phyloP scores from a whole-genome alignment of 169 alveolate genomes.

The Plasmodium vivax region DNA sequence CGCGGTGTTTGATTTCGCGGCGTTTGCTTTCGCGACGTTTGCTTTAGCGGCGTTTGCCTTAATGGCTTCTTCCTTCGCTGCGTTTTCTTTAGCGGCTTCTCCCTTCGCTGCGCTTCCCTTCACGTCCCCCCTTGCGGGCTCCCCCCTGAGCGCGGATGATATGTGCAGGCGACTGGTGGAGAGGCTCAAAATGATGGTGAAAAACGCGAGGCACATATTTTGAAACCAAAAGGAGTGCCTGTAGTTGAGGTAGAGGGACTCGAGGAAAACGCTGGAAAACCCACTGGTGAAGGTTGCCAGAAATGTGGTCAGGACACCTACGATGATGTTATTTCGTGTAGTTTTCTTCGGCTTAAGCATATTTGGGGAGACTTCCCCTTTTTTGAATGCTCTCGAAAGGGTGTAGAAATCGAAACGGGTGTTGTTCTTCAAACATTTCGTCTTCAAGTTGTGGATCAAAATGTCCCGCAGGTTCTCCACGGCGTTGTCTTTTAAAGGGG shows the following conservation, averaged over 20 bases:
- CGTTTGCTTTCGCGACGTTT: no score
- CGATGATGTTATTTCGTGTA: slow-evolving; percentile 6
- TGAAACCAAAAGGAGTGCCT: slow-evolving; percentile 44
- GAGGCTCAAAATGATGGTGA: slow-evolving; percentile 38
- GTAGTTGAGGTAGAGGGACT: slow-evolving; percentile 31
- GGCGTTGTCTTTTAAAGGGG: neutral
- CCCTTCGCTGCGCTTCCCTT: neutral
- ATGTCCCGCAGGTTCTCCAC: neutral
- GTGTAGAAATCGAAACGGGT: neutral
- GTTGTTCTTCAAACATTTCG: neutral
- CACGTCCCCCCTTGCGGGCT: neutral
- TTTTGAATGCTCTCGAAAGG: neutral
- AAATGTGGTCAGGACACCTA: slow-evolving; percentile 44
- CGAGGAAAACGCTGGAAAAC: slow-evolving; percentile 52
- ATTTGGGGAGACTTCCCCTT: neutral
- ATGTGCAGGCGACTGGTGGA: slow-evolving; percentile 1
- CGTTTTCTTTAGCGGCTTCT: neutral
- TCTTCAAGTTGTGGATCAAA: neutral
- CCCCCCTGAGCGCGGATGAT: neutral
- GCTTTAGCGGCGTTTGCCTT: no score
- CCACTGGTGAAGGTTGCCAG: slow-evolving; percentile 52
- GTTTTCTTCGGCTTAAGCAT: neutral
- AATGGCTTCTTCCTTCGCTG: neutral
- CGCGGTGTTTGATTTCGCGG: no score
- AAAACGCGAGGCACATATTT: slow-evolving; percentile 38